Evolutionary conservation across 257 asterid species (phyloP).

Genomic region (Solanum habrochaites): DNA sequence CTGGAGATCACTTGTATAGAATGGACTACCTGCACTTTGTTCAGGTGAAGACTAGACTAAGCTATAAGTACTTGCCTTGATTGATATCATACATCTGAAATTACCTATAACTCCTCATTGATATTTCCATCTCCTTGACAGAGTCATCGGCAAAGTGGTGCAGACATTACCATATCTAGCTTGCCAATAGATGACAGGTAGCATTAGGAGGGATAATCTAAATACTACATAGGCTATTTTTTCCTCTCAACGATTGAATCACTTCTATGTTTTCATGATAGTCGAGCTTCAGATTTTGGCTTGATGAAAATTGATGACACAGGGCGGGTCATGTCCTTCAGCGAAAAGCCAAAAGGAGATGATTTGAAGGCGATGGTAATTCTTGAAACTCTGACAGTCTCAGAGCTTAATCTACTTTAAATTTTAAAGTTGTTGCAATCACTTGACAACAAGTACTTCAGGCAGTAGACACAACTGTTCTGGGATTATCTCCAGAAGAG

Average conservation of each 20-base stretch:
- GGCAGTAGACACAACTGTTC: constrained; percentile 89
- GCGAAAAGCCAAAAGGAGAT: constrained; percentile 78
- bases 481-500: constrained; percentile 79
- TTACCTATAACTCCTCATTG: not conserved
- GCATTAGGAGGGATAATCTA: not conserved
- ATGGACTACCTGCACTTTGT: constrained; percentile 97
- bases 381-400: not conserved
- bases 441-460: constrained; percentile 20
- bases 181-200: constrained; percentile 85
- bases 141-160: constrained; percentile 90
- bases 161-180: constrained; percentile 78
- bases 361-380: constrained; percentile 87
- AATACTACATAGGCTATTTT: not conserved
- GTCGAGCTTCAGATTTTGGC: constrained; percentile 96
- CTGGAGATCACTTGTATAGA: constrained; percentile 96
- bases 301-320: constrained; percentile 79
- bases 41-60: constrained; percentile 34
- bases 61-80: not conserved
- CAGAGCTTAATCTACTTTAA: not conserved
- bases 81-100: not conserved
- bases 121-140: constrained; percentile 19
- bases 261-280: constrained; percentile 35
- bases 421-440: not conserved
- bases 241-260: not conserved
- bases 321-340: constrained; percentile 69